Conservation (phyloP, 768 basidiomycete genomes). For the Trametes elegans region DNA sequence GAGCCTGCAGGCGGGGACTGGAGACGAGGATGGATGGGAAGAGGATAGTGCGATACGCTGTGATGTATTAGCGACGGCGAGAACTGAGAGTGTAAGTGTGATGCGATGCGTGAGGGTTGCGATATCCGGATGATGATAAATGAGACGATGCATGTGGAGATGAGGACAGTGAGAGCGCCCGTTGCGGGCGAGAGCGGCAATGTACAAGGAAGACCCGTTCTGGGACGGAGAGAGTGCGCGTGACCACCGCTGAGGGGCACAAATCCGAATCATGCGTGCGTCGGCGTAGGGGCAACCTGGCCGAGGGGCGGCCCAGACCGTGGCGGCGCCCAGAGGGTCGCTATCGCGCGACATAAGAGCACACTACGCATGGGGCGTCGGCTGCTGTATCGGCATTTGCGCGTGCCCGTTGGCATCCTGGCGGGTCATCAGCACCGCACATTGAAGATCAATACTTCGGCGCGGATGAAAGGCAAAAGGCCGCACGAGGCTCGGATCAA, state of each 20-base stretch:
- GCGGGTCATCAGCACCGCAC: constrained; percentile 5
- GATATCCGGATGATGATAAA: background rate
- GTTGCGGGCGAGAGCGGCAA: too few relatives aligned
- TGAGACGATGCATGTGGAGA: background rate
- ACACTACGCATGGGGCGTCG: constrained; percentile 54
- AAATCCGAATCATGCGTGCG: background rate
- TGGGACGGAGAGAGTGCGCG: too few relatives aligned
- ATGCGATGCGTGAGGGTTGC: background rate
- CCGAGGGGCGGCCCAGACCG: too few relatives aligned
- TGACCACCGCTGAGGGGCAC: too few relatives aligned
- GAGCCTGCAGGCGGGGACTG: too few relatives aligned
- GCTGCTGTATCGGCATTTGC: constrained; percentile 59
- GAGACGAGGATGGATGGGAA: too few relatives aligned
- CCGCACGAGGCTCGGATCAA: background rate
- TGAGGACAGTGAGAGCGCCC: background rate
- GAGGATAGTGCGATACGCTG: background rate
- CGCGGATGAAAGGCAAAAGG: background rate
- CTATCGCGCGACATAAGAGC: too few relatives aligned
- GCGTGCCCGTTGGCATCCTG: constrained; percentile 68
- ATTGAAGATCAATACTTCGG: background rate
- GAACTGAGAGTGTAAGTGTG: background rate
- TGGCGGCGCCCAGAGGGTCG: too few relatives aligned
- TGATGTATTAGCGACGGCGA: background rate
- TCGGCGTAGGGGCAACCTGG: background rate
- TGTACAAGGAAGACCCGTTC: too few relatives aligned